Evolutionary conservation across 176 grass and related monocot species (phyloP).

Genomic region (Leersia perrieri): DNA sequence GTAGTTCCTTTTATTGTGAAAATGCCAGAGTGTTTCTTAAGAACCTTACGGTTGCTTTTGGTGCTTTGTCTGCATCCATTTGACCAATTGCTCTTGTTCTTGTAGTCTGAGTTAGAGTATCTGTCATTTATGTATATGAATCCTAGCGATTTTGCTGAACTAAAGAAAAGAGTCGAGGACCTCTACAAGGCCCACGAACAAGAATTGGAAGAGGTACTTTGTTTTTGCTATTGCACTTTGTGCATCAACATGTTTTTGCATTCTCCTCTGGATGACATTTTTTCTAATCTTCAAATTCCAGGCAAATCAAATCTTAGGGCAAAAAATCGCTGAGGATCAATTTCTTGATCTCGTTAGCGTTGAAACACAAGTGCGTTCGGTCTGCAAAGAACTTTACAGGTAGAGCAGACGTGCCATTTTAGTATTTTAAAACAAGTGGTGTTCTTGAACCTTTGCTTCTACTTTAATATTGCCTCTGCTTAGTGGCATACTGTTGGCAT

Average conservation of each 20-base stretch:
- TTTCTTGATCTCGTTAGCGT: constrained; percentile 86
- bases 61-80: constrained; percentile 21
- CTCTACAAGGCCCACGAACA: constrained; percentile 75
- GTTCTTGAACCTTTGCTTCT: not conserved
- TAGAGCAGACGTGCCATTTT: constrained; percentile 20
- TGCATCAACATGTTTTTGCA: constrained; percentile 14
- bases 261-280: constrained; percentile 22
- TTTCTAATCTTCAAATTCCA: constrained; percentile 37
- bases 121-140: constrained; percentile 95
- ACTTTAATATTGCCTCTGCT: not conserved
- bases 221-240: constrained; percentile 29
- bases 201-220: constrained; percentile 84
- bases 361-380: constrained; percentile 80
- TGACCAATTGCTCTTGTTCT: constrained; percentile 32
- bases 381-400: constrained; percentile 97
- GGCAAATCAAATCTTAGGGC: constrained; percentile 88
- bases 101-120: constrained; percentile 94
- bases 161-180: constrained; percentile 85
- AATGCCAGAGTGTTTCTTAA: constrained; percentile 8
- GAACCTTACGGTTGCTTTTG: not conserved
- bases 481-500: not conserved
- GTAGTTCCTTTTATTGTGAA: constrained; percentile 6
- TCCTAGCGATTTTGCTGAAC: constrained; percentile 65
- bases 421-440: constrained; percentile 21
- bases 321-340: constrained; percentile 82